phyloP scores from a whole-genome alignment of 2,329 filamentous ascomycete genomes.

The Rutstroemia sp. region DNA sequence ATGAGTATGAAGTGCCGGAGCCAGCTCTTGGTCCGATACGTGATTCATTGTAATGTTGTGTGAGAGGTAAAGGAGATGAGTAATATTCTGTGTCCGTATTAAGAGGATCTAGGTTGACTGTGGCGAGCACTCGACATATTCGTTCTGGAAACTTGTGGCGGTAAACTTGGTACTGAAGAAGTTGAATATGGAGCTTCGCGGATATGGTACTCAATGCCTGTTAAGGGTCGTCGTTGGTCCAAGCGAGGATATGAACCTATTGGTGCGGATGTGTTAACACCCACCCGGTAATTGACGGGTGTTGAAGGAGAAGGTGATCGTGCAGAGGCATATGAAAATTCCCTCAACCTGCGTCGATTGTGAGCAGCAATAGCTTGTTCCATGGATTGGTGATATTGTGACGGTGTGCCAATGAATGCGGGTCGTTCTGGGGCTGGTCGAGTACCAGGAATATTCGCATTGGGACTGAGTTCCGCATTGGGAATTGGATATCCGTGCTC shows the following conservation, averaged over 20 bases:
- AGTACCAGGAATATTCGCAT: conserved; percentile 29
- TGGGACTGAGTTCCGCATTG: conserved; percentile 26
- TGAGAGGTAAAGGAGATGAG: neutral
- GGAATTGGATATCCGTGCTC: conserved; percentile 43
- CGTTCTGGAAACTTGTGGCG: neutral
- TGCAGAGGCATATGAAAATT: neutral
- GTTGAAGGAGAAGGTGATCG: neutral
- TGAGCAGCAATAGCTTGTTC: neutral
- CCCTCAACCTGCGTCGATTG: neutral
- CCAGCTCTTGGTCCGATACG: neutral
- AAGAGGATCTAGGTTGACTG: neutral
- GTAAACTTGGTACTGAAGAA: neutral
- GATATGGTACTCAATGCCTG: neutral
- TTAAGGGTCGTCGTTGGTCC: neutral
- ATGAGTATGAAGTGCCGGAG: neutral
- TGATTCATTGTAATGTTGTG: neutral
- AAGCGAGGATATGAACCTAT: neutral
- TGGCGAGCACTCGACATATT: neutral
- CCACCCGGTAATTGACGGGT: neutral
- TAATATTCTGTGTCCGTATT: neutral
- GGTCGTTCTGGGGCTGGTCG: conserved; percentile 26
- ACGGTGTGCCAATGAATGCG: neutral
- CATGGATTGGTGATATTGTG: neutral
- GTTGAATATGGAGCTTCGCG: neutral
- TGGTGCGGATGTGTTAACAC: neutral